Percentiles rank a stretch among this genome's conserved stretches.
These are phyloP conservation scores for Salix suchowensis DNA, from an alignment of 345 rosid genomes.

Conservation along the genomic window DNA sequence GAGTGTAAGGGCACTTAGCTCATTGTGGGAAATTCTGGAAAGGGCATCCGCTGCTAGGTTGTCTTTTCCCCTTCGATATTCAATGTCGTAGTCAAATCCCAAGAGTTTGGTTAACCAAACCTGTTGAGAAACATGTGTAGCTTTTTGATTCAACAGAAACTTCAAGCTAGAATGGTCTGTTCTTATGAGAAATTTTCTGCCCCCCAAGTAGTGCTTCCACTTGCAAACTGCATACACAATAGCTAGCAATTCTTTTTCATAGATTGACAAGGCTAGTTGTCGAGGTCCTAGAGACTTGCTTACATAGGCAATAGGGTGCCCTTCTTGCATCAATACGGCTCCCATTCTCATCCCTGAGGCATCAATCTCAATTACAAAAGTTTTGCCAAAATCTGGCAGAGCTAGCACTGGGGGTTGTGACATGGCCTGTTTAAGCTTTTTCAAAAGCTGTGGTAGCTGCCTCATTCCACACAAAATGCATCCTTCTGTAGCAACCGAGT, in stretches of 20 bases:
- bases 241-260: neutral
- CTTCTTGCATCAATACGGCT: neutral
- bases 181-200: neutral
- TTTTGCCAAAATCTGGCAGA: neutral
- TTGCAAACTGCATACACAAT: neutral
- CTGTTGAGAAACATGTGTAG: neutral
- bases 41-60: neutral
- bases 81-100: neutral
- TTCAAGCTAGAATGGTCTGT: neutral
- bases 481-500: neutral
- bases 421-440: neutral
- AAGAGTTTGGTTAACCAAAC: neutral
- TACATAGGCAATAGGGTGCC: neutral
- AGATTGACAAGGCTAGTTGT: neutral
- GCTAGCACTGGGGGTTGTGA: neutral
- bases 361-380: neutral
- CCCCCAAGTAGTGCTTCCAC: neutral
- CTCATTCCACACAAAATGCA: neutral
- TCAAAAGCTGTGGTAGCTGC: neutral
- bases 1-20: neutral
- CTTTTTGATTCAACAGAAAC: neutral
- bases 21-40: neutral
- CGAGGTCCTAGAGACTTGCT: neutral
- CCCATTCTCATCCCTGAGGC: neutral
- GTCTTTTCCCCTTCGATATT: neutral